Base-by-base conservation (phyloP, 345 rosid species). In the Pugionium cornutum region DNA sequence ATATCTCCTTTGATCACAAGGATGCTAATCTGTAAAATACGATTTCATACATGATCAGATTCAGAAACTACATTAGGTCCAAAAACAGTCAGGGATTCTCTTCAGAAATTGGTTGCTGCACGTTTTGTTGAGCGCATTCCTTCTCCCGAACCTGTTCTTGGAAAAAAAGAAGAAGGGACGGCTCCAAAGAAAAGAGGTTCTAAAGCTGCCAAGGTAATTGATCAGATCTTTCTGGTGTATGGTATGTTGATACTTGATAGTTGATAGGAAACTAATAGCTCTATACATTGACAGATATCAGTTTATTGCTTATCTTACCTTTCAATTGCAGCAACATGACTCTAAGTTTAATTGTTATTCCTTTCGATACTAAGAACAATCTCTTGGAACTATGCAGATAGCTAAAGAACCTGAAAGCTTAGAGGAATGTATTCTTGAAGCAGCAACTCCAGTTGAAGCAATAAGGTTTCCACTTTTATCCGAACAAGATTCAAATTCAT, bases 41-140 rank as follows among this genome's bases (percentile, higher is more conserved):
- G 10, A 7, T 59, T 71, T 33, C 2, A 34, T 42, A 64, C 47
- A 36, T 65, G 41, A 31, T 44, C 68, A 73, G 72, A 66, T 53
- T 65, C 81, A 74, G 85, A 75, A 47, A 68, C 57, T 9, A 45
- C 60, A 40, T 46, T 62, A 46, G 78, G 69, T 67, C 25, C 69
- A 48, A 81, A 77, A 73, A 72, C 69, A 34, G 63, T 85, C 43
- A 79, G 69, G 66, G 90, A 75, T 68, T 74, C 68, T 65, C 79
- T 92, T 64, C 36, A 53, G 57, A 80, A 77, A 63, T 81, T 92
- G 29, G 77, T 83, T 70, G 73, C 62, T 78, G 83, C 85, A 26
- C 91, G 29, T 68, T 89, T 76, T 66, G 81, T 92, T 70, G 97
- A 92, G 68, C 88, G 84, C 44, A 83, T 91, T 73, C 98, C 98